Evolutionary conservation across 768 basidiomycete species (phyloP), one percentile per base, ranked within the genome.

Genomic region (Strobilomyces echinocephalus): DNA sequence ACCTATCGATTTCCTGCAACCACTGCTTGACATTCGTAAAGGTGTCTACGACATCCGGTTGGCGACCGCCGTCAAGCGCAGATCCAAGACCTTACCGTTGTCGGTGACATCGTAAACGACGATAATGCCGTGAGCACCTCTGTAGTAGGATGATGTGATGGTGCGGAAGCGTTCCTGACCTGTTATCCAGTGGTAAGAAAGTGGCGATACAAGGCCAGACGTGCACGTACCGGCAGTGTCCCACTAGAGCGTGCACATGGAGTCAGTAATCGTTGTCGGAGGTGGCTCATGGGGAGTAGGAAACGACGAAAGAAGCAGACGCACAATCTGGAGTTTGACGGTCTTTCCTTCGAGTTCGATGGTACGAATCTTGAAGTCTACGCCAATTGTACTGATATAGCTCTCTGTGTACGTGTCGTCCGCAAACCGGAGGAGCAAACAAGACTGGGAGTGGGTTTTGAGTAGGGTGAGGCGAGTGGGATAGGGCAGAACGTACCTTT

Each of bases 21-120:
- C 90, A 92, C 68, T 94, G 92, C 75, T 97, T 97, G 60, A 97
- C 91, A 62, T 95, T 94, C 63, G 88, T 82, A 76, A 89, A 95
- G 33, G 94, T 91, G 66, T 97, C 95, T 97, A 55, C 28, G 36
- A 15, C 20, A 26, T 20, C n/a, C 18, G 36, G 42, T 64, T 44
- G 50, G 54, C 36, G 47, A 58, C 49, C 31, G 44, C 21, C 11
- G 43, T 39, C 11, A 31, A 35, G 41, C 40, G 34, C 18, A 49
- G 45, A 38, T 18, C 48, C 21, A 20, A 6, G 14, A 45, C 12
- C 75, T 43, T 56, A 88, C 88, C 91, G 65, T 90, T 91, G 75
- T 97, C 95, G 40, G 94, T 95, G 50, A 97, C 94, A 69, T 93
- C 91, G 76, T 97, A 98, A n/a, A 98, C 95, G 46, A 98, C 88